Evolutionary conservation across 179 eudicot genomes (phyloP), one percentile per base, ranked within the genome.

Genomic region (Carnegiea gigantea): DNA sequence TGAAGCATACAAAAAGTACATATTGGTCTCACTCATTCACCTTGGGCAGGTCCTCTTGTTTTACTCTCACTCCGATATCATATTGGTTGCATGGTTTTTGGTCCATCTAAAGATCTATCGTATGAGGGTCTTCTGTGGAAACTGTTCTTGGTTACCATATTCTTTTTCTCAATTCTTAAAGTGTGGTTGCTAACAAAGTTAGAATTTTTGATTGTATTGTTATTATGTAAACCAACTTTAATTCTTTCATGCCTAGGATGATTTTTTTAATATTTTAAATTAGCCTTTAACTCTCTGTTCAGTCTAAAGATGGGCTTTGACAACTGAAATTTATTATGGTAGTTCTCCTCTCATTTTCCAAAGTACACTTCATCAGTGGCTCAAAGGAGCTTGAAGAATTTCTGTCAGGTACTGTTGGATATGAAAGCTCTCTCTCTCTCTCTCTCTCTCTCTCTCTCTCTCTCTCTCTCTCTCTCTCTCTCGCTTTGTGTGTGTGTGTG

Each of bases 1-100:
- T 83, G 99, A 95, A 88, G 99, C 98, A 48, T 95, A 94, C 91
- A 95, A 95, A 77, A 94, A 94, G 78, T 93, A 95, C 77, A 90
- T 95, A 76, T 86, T 95, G 85, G 97, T 94, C 79, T 94, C 97
- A 43, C 95, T 95, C 84, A 90, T 95, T 83, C 97, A 91, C 89
- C 90, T 82, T 84, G 98, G 99, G 68, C 97, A 94, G 97, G 99
- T 95, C 83, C 77, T 77, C 68, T 64, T 77, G 33, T 54, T 49
- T 82, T 70, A 36, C 30, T 81, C 18, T 21, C 12, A 60, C 40
- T 24, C 15, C 59, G 10, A 36, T 48, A 13, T n/a, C 43, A 33
- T 60, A n/a, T 74, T 57, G 4, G 53, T 72, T 74, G 30, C 48
- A 15, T 30, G n/a, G n/a, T 4, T 51, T 57, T 9, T 9, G 38